A percentile compares a stretch with the other conserved stretches of the same genome.
phyloP scores from a whole-genome alignment of 192 early-diverging fungal genomes.

The Phlyctochytrium planicorne region DNA sequence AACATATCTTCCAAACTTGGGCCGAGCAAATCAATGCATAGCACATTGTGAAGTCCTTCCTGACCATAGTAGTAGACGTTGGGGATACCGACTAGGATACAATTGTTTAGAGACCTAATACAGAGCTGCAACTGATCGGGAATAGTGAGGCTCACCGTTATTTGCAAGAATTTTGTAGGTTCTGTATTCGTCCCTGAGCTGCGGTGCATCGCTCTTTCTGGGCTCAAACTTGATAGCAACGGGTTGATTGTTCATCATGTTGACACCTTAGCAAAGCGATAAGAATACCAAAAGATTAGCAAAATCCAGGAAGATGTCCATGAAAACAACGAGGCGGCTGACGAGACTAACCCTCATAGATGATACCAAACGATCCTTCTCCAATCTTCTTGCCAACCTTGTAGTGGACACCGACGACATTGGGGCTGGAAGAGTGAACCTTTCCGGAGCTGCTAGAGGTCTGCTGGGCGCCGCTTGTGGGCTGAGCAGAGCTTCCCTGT shows the following conservation, averaged over 20 bases:
- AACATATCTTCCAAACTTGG: slow-evolving; percentile 94
- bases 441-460: background rate
- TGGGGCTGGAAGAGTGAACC: slow-evolving; percentile 32
- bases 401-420: slow-evolving; percentile 95
- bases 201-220: slow-evolving; percentile 94
- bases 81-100: slow-evolving; percentile 74
- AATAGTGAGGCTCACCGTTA: slow-evolving; percentile 24
- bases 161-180: slow-evolving; percentile 93
- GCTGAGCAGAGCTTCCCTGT: background rate
- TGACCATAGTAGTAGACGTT: slow-evolving; percentile 94
- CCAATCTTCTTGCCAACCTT: slow-evolving; percentile 95
- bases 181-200: slow-evolving; percentile 92
- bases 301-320: background rate
- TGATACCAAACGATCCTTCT: slow-evolving; percentile 97
- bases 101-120: background rate
- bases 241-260: slow-evolving; percentile 86
- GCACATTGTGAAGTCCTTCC: slow-evolving; percentile 92
- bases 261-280: slow-evolving; percentile 58
- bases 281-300: background rate
- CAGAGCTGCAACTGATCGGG: too few species aligned
- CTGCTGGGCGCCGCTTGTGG: background rate
- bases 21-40: slow-evolving; percentile 93
- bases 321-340: background rate
- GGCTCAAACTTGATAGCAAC: slow-evolving; percentile 99
- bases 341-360: slow-evolving; percentile 86